A percentile compares a stretch with the other conserved stretches of the same genome.
phyloP scores from a whole-genome alignment of 2,329 filamentous ascomycete species.

The Claviceps sorghi region DNA sequence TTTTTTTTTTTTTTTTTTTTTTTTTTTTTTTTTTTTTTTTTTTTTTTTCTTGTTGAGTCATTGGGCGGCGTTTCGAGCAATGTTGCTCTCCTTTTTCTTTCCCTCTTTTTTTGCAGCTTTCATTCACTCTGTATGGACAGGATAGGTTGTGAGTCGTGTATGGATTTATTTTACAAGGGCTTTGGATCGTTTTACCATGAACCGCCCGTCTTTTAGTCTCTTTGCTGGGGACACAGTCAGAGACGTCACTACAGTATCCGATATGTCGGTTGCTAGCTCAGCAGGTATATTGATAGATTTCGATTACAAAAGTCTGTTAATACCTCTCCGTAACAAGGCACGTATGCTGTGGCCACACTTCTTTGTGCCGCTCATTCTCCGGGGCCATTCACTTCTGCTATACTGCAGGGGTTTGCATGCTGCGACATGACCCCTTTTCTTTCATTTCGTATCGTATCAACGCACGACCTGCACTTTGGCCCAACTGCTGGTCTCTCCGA shows the following conservation, averaged over 20 bases:
- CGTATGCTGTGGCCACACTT: no score
- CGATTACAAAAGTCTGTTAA: no score
- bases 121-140: neutral
- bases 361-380: no score
- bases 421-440: no score
- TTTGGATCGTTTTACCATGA: neutral
- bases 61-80: constrained; percentile 1
- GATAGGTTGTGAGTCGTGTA: neutral
- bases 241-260: neutral
- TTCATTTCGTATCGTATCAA: no score
- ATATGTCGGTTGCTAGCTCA: neutral
- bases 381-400: no score
- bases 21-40: neutral
- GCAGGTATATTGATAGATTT: neutral
- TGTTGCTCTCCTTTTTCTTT: neutral
- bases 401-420: no score
- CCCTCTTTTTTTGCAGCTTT: neutral
- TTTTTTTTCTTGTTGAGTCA: neutral
- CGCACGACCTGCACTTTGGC: no score
- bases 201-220: neutral
- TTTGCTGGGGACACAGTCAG: neutral
- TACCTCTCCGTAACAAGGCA: no score
- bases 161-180: neutral
- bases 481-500: no score
- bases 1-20: neutral